Evolutionary conservation across 352 stramenopile genomes (phyloP), one percentile per base, ranked within the genome.

Genomic region (Phytophthora crassamura): DNA sequence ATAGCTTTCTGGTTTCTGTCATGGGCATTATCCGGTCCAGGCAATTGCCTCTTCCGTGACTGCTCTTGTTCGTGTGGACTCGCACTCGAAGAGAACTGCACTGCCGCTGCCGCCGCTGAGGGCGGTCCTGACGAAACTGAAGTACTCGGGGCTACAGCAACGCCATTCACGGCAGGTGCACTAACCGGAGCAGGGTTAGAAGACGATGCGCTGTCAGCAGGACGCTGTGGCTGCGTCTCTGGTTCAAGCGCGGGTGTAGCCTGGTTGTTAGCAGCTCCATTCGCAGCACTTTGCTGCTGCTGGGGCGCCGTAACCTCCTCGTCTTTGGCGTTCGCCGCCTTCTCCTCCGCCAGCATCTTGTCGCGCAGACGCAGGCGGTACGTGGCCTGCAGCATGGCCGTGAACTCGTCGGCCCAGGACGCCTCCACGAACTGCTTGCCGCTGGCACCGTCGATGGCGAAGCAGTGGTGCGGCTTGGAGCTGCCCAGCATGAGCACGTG

Each of bases 381-480:
- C 15, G 53, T 70, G 6, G 56, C 51, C 47, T 77, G 70, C 30
- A 74, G 64, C 43, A 69, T 71, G 15, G 58, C 52, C 2, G 40
- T 47, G 41, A 89, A 74, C 10, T 78, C 69, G 28, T 65, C 35
- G 2, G 76, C 75, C 78, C 78, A 89, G 15, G 76, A 53, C 28
- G 71, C 66, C 54, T 86, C 62, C 8, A 52, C 63, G 7, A 86
- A 68, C 20, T 78, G 40, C 32, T 86, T 88, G 2, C 82, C 82
- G 39, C 82, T 89, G 7, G 74, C 72, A 1, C 67, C 65, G 54
- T 91, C 83, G 32, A 84, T 78, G 16, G 76, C 54, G 54, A 85
- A 91, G 63, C 75, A 86, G 28, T 79, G 64, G 52, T 91, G 83
- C 4, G 59, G 65, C 22, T 56, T 69, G 1, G 45, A 57, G 8